Percentiles rank a stretch among this genome's conserved stretches.
Conservation (phyloP, 1,284 basidiomycete genomes). For the Ceratobasidium sp. region DNA sequence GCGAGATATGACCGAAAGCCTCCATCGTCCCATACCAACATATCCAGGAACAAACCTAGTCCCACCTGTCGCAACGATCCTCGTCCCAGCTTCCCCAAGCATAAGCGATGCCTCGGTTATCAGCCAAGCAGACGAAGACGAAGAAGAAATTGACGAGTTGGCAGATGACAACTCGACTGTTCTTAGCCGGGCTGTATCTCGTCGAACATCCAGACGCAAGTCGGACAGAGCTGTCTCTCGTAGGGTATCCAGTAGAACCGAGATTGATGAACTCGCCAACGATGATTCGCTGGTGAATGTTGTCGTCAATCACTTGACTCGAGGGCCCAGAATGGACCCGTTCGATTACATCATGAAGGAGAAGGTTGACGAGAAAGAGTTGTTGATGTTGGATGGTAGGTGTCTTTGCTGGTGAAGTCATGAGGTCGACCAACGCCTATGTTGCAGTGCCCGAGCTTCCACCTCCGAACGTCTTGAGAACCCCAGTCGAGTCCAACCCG, state of each 20-base stretch:
- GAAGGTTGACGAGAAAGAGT: conserved; percentile 20
- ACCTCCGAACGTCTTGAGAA: conserved; percentile 7
- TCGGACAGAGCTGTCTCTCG: background rate
- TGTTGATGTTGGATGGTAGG: conserved; percentile 26
- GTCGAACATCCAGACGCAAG: background rate
- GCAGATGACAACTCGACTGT: conserved; percentile 8
- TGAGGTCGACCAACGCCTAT: background rate
- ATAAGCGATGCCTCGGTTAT: conserved; percentile 16
- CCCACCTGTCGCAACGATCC: conserved; percentile 18
- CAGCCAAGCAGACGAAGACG: conserved; percentile 1
- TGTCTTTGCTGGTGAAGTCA: background rate
- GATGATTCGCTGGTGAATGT: conserved; percentile 4
- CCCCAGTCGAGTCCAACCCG: background rate
- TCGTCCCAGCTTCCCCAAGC: conserved; percentile 20
- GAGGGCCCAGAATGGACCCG: background rate
- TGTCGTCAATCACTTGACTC: conserved; percentile 9
- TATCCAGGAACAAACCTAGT: background rate
- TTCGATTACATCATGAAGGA: conserved; percentile 25
- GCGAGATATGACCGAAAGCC: background rate
- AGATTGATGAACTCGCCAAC: conserved; percentile 16
- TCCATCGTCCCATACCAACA: conserved; percentile 10
- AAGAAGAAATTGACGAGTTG: conserved; percentile 22
- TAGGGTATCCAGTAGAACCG: background rate
- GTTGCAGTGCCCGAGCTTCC: conserved; percentile 10
- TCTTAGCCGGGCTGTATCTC: background rate